Conservation (phyloP, 345 rosid species). For the Mercurialis annua region DNA sequence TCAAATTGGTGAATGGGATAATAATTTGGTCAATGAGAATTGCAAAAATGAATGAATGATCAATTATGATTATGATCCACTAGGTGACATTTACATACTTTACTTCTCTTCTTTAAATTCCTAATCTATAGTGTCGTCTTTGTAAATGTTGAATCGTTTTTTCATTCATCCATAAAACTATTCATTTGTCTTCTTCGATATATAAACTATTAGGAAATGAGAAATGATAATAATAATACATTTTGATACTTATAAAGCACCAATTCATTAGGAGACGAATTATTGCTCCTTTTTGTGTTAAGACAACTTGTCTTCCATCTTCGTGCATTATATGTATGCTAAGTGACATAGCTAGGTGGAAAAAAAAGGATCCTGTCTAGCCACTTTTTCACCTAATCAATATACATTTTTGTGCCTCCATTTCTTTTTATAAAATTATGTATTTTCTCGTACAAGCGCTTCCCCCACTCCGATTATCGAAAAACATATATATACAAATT, state of each 20-base stretch:
- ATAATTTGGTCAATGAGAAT: constrained; percentile 11
- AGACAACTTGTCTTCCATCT: constrained; percentile 15
- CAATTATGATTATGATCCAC: constrained; percentile 11
- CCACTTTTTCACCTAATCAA: constrained; percentile 1
- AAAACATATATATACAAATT: too few relatives aligned
- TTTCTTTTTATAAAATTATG: too few relatives aligned
- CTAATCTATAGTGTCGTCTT: background rate
- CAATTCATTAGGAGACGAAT: constrained; percentile 9
- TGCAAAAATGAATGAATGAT: background rate
- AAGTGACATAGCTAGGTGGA: background rate
- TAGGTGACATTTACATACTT: constrained; percentile 20
- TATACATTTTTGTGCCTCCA: background rate
- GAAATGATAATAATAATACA: too few relatives aligned
- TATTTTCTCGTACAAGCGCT: too few relatives aligned
- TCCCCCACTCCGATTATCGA: too few relatives aligned
- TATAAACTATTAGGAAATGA: too few relatives aligned
- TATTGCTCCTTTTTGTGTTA: constrained; percentile 9
- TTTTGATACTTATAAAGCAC: background rate
- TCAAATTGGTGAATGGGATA: background rate
- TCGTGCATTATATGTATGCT: background rate
- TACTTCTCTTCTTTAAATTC: background rate
- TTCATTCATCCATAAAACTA: background rate
- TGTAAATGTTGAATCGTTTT: constrained; percentile 4
- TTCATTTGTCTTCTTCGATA: constrained; percentile 18
- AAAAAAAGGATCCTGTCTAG: background rate